Evolutionary conservation across 768 basidiomycete genomes (phyloP).

Genomic region (Mycena albidolilacea): DNA sequence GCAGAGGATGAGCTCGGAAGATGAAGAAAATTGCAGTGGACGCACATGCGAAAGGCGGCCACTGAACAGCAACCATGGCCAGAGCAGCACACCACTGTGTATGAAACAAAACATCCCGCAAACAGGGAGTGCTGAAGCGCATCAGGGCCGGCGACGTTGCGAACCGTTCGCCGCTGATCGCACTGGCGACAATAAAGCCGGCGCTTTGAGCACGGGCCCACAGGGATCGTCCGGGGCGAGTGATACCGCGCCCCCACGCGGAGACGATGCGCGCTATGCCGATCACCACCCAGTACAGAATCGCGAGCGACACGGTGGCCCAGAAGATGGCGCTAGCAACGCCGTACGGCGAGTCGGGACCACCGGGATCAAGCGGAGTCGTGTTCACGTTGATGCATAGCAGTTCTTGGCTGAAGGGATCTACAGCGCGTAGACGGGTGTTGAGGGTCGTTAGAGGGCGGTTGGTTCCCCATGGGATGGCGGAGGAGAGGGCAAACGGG

Average conservation of each 20-base stretch:
- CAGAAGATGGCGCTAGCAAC: constrained; percentile 79
- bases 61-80: constrained; percentile 94
- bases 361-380: constrained; percentile 80
- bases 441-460: constrained; percentile 87
- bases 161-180: constrained; percentile 92
- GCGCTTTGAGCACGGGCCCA: constrained; percentile 86
- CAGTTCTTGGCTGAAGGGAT: constrained; percentile 86
- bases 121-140: constrained; percentile 92
- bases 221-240: constrained; percentile 70
- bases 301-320: constrained; percentile 79
- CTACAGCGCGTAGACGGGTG: constrained; percentile 90
- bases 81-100: constrained; percentile 93
- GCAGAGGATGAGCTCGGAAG: constrained; percentile 32
- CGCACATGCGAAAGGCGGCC: constrained; percentile 94
- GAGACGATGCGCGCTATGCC: constrained; percentile 86
- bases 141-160: constrained; percentile 88
- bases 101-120: constrained; percentile 93
- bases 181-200: constrained; percentile 92
- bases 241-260: constrained; percentile 84
- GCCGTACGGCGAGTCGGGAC: constrained; percentile 71
- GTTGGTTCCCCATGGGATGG: constrained; percentile 74
- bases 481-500: constrained; percentile 84
- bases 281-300: constrained; percentile 87
- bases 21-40: constrained; percentile 40
- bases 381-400: constrained; percentile 85